Evolutionary conservation across 495 filamentous ascomycete genomes (phyloP).

Genomic region (Tuber brumale): DNA sequence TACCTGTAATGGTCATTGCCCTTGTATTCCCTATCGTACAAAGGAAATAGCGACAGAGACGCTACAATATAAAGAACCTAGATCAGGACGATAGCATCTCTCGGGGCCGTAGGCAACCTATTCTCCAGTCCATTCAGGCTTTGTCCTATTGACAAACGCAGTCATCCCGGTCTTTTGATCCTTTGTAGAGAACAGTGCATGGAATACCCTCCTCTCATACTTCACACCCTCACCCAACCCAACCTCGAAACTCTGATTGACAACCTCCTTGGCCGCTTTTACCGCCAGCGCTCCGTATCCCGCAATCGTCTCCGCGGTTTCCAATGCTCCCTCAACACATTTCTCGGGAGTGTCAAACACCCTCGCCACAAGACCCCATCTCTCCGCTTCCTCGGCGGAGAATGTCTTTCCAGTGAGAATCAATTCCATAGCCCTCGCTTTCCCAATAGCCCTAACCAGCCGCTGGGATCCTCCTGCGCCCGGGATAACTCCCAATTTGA

Average conservation of each 20-base stretch:
- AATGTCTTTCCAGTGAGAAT: constrained; percentile 59
- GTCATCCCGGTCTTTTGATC: constrained; percentile 91
- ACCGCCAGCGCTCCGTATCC: constrained; percentile 70
- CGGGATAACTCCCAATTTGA: constrained; percentile 86
- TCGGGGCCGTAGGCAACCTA: constrained; percentile 44
- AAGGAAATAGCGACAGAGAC: neutral
- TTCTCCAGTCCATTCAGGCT: constrained; percentile 82
- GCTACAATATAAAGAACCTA: neutral
- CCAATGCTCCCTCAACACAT: constrained; percentile 67
- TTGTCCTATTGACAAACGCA: constrained; percentile 91
- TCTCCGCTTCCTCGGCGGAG: constrained; percentile 58
- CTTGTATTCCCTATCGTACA: neutral
- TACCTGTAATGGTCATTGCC: neutral
- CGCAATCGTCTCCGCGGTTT: constrained; percentile 84
- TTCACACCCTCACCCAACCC: constrained; percentile 82
- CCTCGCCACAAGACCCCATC: constrained; percentile 84
- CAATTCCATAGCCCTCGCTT: constrained; percentile 86
- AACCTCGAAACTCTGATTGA: constrained; percentile 93
- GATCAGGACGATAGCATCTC: neutral
- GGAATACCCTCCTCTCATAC: constrained; percentile 88
- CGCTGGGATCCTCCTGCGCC: constrained; percentile 88
- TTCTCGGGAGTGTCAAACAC: constrained; percentile 75
- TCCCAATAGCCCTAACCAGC: constrained; percentile 80
- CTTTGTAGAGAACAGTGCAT: constrained; percentile 80
- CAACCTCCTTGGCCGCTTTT: constrained; percentile 91